phyloP scores from a whole-genome alignment of 805 yeast genomes.

The Metschnikowia lachancei region DNA sequence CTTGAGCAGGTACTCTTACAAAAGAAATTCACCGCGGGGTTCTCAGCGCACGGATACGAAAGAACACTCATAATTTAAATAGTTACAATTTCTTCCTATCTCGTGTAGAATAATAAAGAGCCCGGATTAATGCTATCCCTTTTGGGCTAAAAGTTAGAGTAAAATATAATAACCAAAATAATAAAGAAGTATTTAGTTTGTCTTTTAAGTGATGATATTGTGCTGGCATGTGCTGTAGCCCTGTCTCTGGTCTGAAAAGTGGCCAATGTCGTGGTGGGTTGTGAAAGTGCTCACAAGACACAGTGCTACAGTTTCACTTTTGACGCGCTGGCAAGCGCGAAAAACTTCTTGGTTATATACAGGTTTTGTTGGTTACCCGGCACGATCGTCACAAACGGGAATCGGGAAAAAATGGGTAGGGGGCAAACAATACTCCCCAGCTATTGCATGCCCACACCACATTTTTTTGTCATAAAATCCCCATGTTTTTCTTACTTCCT shows the following conservation, averaged over 20 bases:
- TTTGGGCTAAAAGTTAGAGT: too few relatives aligned
- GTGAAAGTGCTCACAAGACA: neutral
- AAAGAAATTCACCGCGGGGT: neutral
- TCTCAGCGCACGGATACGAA: too few relatives aligned
- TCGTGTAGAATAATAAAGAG: too few relatives aligned
- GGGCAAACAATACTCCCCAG: conserved; percentile 8
- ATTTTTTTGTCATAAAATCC: neutral
- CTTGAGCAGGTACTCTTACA: neutral
- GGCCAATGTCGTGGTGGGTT: neutral
- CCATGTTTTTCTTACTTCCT: neutral
- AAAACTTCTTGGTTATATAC: conserved; percentile 1
- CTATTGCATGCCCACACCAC: conserved; percentile 3
- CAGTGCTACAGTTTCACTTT: conserved; percentile 1
- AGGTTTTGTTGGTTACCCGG: conserved; percentile 5
- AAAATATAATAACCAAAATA: too few relatives aligned
- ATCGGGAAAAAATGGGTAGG: conserved; percentile 2
- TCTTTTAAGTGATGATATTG: too few relatives aligned
- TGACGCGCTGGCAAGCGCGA: conserved; percentile 12
- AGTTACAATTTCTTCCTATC: too few relatives aligned
- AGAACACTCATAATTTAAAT: too few relatives aligned
- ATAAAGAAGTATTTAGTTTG: too few relatives aligned
- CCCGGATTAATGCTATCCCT: too few relatives aligned
- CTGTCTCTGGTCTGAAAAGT: too few relatives aligned
- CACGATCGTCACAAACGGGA: conserved; percentile 2
- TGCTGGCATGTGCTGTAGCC: too few relatives aligned